These are phyloP conservation scores for Komagataella mondaviorum DNA, from an alignment of 805 yeast genomes.

Conservation along the genomic window DNA sequence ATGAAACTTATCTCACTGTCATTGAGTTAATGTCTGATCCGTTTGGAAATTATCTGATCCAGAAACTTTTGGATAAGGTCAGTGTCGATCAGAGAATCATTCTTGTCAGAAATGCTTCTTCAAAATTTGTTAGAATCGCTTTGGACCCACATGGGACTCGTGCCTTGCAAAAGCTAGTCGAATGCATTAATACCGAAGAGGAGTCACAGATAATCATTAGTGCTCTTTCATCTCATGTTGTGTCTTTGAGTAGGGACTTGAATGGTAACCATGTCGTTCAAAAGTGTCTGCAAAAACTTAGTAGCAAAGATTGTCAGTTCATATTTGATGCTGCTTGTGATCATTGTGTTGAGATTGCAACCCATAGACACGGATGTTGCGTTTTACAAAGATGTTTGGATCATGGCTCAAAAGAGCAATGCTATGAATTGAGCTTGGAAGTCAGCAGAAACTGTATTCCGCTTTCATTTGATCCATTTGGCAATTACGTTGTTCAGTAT, in stretches of 20 bases:
- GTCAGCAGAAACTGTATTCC: slow-evolving; percentile 58
- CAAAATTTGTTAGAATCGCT: slow-evolving; percentile 68
- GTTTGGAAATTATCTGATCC: slow-evolving; percentile 93
- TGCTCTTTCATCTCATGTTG: slow-evolving; percentile 45
- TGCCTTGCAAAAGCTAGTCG: slow-evolving; percentile 86
- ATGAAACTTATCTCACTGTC: slow-evolving; percentile 64
- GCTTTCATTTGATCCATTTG: slow-evolving; percentile 84
- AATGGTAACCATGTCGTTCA: slow-evolving; percentile 97
- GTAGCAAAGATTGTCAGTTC: slow-evolving; percentile 64
- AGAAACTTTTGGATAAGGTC: slow-evolving; percentile 75
- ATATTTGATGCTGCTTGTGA: slow-evolving; percentile 75
- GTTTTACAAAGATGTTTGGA: slow-evolving; percentile 92
- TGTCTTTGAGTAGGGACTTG: slow-evolving; percentile 69
- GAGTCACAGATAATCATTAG: slow-evolving; percentile 50
- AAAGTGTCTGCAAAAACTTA: slow-evolving; percentile 69
- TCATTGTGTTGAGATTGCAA: slow-evolving; percentile 71
- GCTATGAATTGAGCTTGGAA: slow-evolving; percentile 47
- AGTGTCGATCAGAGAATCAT: slow-evolving; percentile 53
- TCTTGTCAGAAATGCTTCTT: slow-evolving; percentile 58
- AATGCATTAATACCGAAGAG: slow-evolving; percentile 56
- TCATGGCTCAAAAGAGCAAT: slow-evolving; percentile 64
- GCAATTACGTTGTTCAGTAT: slow-evolving; percentile 94
- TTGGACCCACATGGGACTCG: slow-evolving; percentile 93
- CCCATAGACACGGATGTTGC: slow-evolving; percentile 96
- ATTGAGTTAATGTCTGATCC: slow-evolving; percentile 91